These are phyloP conservation scores for Lentinula detonsa DNA, from an alignment of 768 basidiomycete species.

Conservation along the genomic window DNA sequence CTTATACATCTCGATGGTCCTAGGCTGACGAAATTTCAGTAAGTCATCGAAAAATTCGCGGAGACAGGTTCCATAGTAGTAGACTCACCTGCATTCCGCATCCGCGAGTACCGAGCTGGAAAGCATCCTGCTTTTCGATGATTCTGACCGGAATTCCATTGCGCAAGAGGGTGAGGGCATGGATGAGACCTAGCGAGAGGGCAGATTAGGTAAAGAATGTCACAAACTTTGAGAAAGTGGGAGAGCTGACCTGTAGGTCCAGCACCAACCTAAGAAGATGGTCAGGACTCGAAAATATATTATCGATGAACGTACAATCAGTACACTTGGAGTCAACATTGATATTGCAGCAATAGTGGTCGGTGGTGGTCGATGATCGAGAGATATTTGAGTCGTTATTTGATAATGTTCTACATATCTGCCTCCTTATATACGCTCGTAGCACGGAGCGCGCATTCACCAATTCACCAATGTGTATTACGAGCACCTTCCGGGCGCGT, in stretches of 20 bases:
- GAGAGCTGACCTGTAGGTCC: neutral
- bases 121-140: slow-evolving; percentile 36
- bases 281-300: neutral
- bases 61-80: too few species aligned
- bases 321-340: neutral
- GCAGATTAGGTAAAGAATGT: neutral
- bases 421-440: neutral
- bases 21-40: slow-evolving; percentile 14
- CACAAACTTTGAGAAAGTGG: too few species aligned
- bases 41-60: neutral
- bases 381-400: neutral
- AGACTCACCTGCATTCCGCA: slow-evolving; percentile 16
- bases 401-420: neutral
- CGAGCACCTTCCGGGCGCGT: neutral
- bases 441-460: neutral
- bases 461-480: neutral
- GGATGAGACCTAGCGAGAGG: slow-evolving; percentile 17
- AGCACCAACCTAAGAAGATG: neutral
- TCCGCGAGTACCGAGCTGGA: slow-evolving; percentile 14
- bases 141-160: slow-evolving; percentile 45
- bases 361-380: neutral
- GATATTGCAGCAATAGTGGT: neutral
- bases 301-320: neutral
- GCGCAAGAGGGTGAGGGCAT: slow-evolving; percentile 26
- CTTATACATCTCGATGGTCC: slow-evolving; percentile 21